Conservation (phyloP, 1,284 basidiomycete genomes). For the Irpex sp. region DNA sequence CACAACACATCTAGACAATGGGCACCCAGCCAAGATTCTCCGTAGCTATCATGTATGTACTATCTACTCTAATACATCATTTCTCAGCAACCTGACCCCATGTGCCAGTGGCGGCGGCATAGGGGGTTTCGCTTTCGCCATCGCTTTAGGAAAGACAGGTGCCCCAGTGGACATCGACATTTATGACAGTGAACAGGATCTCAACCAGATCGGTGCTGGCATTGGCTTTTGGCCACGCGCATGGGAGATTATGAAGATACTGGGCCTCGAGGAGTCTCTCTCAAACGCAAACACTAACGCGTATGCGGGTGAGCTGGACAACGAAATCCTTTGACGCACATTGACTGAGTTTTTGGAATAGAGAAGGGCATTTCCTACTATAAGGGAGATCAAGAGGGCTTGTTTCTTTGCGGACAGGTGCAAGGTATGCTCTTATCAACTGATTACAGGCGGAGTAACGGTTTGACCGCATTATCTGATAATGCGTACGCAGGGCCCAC, state of each 20-base stretch:
- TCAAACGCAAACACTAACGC: neutral
- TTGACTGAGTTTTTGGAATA: neutral
- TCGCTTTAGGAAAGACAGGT: conserved; percentile 32
- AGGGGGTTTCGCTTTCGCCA: conserved; percentile 31
- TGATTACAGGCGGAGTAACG: neutral
- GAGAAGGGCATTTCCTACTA: conserved; percentile 4
- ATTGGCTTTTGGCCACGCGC: conserved; percentile 27
- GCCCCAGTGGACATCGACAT: conserved; percentile 37
- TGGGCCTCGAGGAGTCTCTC: conserved; percentile 21
- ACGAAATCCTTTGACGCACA: neutral
- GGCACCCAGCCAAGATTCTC: neutral
- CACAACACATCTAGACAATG: neutral
- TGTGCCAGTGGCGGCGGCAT: conserved; percentile 35
- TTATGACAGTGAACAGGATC: conserved; percentile 35
- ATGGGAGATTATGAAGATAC: conserved; percentile 18
- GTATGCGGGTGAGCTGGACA: neutral
- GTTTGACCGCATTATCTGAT: neutral
- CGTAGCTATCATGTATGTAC: conserved; percentile 13
- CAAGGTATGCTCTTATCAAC: neutral
- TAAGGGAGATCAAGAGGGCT: conserved; percentile 14
- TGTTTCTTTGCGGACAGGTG: neutral
- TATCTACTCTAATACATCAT: neutral
- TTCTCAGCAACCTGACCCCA: too few species aligned
- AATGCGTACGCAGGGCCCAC: neutral
- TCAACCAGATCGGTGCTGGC: conserved; percentile 40